A percentile compares a stretch with the other conserved stretches of the same genome.
Conservation (phyloP, 2,329 filamentous ascomycete genomes). For the Apiospora koreana region DNA sequence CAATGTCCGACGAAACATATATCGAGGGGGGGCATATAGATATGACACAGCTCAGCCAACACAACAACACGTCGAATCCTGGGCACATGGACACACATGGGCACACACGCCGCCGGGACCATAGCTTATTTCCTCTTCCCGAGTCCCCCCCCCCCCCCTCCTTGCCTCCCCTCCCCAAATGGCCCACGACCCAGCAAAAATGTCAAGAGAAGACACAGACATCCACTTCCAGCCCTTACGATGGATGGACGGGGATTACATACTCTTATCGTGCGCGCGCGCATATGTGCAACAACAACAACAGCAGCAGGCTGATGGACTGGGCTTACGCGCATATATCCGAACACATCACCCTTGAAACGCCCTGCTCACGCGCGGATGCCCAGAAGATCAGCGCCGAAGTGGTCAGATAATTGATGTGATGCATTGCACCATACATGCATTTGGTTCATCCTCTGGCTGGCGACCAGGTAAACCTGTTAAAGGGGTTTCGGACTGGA, state of each 20-base stretch:
- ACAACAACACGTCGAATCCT: background rate
- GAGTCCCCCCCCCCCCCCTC: no score
- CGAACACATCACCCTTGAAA: background rate
- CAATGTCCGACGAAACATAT: background rate
- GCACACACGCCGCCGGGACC: background rate
- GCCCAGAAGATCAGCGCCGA: constrained; percentile 3
- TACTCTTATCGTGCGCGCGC: background rate
- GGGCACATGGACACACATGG: no score
- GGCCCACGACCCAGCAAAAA: background rate
- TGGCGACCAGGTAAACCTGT: background rate
- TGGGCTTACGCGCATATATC: background rate
- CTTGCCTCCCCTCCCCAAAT: background rate
- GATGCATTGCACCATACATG: background rate
- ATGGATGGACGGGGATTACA: background rate
- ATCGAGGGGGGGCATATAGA: background rate
- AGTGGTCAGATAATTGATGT: background rate
- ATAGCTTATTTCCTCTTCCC: background rate
- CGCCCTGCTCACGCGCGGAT: background rate
- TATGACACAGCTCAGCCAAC: background rate
- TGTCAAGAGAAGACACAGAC: background rate
- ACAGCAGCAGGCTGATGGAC: background rate
- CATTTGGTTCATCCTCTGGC: background rate
- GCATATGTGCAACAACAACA: background rate
- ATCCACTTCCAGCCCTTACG: background rate
- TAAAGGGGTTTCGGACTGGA: background rate